Base-by-base conservation (phyloP, 2,329 filamentous ascomycete species). In the Hymenoscyphus infarciens region DNA sequence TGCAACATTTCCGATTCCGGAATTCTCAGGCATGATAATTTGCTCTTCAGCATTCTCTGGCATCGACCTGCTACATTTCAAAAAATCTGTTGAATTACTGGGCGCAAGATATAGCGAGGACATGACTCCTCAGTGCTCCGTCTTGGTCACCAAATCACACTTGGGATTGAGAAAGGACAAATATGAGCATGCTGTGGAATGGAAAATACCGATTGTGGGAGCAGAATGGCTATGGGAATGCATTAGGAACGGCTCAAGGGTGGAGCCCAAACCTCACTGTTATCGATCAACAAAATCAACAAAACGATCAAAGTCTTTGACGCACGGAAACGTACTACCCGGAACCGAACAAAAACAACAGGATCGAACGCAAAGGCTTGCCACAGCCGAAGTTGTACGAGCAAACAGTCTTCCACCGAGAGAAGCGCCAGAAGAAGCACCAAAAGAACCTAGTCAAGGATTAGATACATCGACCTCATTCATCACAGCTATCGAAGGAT, bases 191-290 rank as follows among this genome's bases (percentile, higher is more conserved):
- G 92, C 92, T 0, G 74, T 86, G 8, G 82, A 87, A 69, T 91
- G 90, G 81, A 82, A 83, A 4, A 88, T 98, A 11, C 91, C 92
- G 1, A 86, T 94, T n/a, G 90, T 98, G 11, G 83, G 83, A 7
- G 84, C 86, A 19, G 84, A 88, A 25, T 99, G 95, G 95, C 80
- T 99, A 2, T 95, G 90, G 87, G 83, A 88, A 59, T 95, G 90
- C 67, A 86, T 97, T 58, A 80, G 81, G 70, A 83, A 78, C 0
- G 84, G 84, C 33, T 74, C 78, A 60, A 79, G 77, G 69, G 77
- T 82, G 61, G 71, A 80, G 11, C 82, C 81, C 57, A 75, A 78
- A 25, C 74, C 77, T 33, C 84, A 82, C 70, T 67, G 75, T 22
- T 74, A 78, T 57, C 71, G 70, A 45, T 67, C 69, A 1, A 72